phyloP scores from a whole-genome alignment of 2,329 filamentous ascomycete genomes.

The Paramyrothecium sp. region DNA sequence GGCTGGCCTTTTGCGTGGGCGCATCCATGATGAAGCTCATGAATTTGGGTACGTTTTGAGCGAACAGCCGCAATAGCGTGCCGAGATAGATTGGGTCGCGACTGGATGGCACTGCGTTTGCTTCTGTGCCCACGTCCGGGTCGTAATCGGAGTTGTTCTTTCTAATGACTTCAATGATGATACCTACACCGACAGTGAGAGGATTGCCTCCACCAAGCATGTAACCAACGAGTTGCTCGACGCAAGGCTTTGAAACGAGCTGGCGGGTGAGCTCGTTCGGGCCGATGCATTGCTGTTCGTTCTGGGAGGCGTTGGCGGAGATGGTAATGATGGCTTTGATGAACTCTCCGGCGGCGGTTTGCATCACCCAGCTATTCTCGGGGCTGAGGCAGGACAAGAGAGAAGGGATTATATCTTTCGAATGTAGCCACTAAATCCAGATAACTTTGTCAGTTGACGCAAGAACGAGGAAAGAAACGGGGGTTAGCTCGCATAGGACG shows the following conservation, averaged over 20 bases:
- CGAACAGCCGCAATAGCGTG: constrained; percentile 84
- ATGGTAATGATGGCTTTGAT: constrained; percentile 99
- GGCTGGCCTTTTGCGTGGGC: constrained; percentile 67
- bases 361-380: constrained; percentile 82
- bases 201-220: constrained; percentile 95
- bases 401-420: constrained; percentile 81
- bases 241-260: constrained; percentile 81
- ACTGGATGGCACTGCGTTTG: constrained; percentile 75
- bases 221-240: constrained; percentile 80
- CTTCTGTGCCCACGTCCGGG: constrained; percentile 80
- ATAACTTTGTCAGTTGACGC: too few relatives aligned
- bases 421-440: constrained; percentile 75
- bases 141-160: constrained; percentile 99
- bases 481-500: neutral
- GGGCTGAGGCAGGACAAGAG: constrained; percentile 84
- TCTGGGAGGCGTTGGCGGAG: constrained; percentile 95
- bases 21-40: constrained; percentile 85
- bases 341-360: constrained; percentile 96
- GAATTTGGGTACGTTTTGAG: constrained; percentile 87
- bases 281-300: constrained; percentile 97
- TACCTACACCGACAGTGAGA: constrained; percentile 92
- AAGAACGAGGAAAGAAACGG: constrained; percentile 25
- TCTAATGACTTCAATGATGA: constrained; percentile 96
- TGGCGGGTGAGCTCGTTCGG: constrained; percentile 96
- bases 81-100: constrained; percentile 95